Percentiles rank a stretch among this genome's conserved stretches.
phyloP scores from a whole-genome alignment of 2,329 filamentous ascomycete species.

The Phialophora verrucosa region DNA sequence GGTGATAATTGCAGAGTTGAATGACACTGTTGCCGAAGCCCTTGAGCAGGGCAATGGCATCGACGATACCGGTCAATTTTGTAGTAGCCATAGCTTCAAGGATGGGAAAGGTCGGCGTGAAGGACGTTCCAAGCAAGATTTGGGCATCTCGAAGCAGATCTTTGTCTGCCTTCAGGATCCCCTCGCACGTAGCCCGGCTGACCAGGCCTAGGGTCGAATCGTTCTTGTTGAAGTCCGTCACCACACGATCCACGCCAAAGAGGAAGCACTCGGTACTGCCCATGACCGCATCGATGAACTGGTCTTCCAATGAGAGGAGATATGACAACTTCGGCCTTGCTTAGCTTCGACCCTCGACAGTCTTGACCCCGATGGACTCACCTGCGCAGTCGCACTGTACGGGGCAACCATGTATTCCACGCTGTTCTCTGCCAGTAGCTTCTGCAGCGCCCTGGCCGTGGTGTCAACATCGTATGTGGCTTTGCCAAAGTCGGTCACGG shows the following conservation, averaged over 20 bases:
- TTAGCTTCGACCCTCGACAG: slow-evolving; percentile 11
- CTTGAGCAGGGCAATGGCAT: slow-evolving; percentile 78
- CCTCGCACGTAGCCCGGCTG: slow-evolving; percentile 71
- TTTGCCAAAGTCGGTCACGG: slow-evolving; percentile 85
- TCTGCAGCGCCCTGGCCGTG: slow-evolving; percentile 77
- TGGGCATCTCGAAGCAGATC: slow-evolving; percentile 68
- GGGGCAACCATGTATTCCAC: slow-evolving; percentile 83
- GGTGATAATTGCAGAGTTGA: slow-evolving; percentile 75
- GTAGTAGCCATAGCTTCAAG: slow-evolving; percentile 68
- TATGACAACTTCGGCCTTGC: slow-evolving; percentile 64
- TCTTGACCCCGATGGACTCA: slow-evolving; percentile 49
- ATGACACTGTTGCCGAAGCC: slow-evolving; percentile 70
- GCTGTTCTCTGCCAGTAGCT: slow-evolving; percentile 69
- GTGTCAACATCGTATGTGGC: slow-evolving; percentile 61
- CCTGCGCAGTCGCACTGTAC: slow-evolving; percentile 86
- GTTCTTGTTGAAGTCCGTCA: slow-evolving; percentile 64
- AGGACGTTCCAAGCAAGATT: slow-evolving; percentile 80
- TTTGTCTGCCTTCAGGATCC: slow-evolving; percentile 48
- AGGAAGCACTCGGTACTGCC: slow-evolving; percentile 84
- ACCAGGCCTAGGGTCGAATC: slow-evolving; percentile 66
- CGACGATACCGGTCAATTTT: slow-evolving; percentile 63
- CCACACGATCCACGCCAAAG: slow-evolving; percentile 78
- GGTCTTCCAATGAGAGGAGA: slow-evolving; percentile 63
- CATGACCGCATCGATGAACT: slow-evolving; percentile 75
- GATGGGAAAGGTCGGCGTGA: slow-evolving; percentile 78